Percentiles rank a stretch among this genome's conserved stretches.
These are phyloP conservation scores for Mycosphaerelloides madeirae DNA, from an alignment of 2,329 filamentous ascomycete species.

Conservation along the genomic window DNA sequence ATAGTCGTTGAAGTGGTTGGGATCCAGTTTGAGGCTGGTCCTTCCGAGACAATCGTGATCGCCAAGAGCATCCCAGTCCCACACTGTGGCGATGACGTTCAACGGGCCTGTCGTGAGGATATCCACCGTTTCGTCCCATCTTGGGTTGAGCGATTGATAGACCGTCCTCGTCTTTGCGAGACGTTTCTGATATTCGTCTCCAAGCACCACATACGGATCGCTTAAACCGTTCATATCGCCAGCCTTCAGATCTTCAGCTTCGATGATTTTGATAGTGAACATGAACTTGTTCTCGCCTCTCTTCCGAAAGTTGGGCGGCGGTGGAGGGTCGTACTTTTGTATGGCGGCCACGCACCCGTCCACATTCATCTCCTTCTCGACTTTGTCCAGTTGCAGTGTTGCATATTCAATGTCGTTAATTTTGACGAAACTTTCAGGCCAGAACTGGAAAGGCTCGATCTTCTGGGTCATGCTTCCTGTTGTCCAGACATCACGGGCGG, in stretches of 20 bases:
- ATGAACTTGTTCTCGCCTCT: constrained; percentile 72
- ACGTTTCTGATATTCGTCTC: constrained; percentile 96
- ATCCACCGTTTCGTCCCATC: constrained; percentile 96
- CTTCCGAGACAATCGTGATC: constrained; percentile 96
- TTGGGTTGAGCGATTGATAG: constrained; percentile 82
- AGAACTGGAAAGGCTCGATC: constrained; percentile 95
- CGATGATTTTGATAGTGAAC: constrained; percentile 97
- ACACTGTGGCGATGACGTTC: constrained; percentile 93
- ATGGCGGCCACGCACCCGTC: constrained; percentile 84
- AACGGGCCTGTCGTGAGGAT: constrained; percentile 88
- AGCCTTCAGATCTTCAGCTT: constrained; percentile 96
- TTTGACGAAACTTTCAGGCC: constrained; percentile 91
- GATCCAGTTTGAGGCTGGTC: constrained; percentile 96
- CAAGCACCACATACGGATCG: constrained; percentile 94
- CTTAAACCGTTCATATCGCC: constrained; percentile 92
- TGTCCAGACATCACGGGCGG: constrained; percentile 89
- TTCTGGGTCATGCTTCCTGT: constrained; percentile 68
- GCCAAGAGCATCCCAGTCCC: constrained; percentile 96
- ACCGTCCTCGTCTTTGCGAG: constrained; percentile 92
- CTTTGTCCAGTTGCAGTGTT: constrained; percentile 82
- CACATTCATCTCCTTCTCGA: constrained; percentile 85
- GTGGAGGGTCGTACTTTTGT: constrained; percentile 65
- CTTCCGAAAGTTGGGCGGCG: constrained; percentile 62
- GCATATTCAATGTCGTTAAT: constrained; percentile 97
- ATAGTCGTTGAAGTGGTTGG: constrained; percentile 94